Evolutionary conservation across 2,329 filamentous ascomycete species (phyloP), one percentile per base, ranked within the genome.

Genomic region (Paecilomyces formosus): DNA sequence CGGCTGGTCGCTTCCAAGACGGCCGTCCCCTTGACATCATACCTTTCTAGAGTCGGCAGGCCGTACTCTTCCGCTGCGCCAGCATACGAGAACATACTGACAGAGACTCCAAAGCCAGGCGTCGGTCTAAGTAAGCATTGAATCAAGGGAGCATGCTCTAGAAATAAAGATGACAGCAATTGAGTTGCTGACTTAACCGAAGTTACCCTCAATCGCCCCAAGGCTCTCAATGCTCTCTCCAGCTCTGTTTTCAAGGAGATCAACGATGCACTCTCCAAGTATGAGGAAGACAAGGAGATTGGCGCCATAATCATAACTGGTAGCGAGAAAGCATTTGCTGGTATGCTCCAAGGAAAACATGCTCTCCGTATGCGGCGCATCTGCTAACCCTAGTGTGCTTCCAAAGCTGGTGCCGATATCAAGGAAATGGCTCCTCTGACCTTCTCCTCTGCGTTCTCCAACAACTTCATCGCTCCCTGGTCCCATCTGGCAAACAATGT

Each of bases 381-480:
- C n/a, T 11, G 15, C 49, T 54, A 51, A 35, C 30, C 18, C 2
- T 56, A 7, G 11, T 33, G 18, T 15, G 59, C 60, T 45, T 51
- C 30, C 52, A 56, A 68, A 72, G 93, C 94, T 52, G 94, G 94
- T 55, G 94, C 94, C 61, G 94, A 99, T 76, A 99, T 99, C 80
- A 97, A 97, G 77, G 94, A 99, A 78, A 99, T 99, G 94, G 89
- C 91, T 30, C 87, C 91, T 61, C 85, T 97, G 45, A 92, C 88
- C 57, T 99, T 99, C 78, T 85, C 89, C 62, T 81, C 88, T 64
- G 93, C 94, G 45, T 97, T 97, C 79, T 89, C 85, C 54, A 85
- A 81, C 65, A 90, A 95, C 71, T 99, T 99, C 76, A 97, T 99
- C 75, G 92, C 96, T 73, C 86, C 86, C 9, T 99, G 94, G 94